Conservation (phyloP, 192 early-diverging fungal species). For the Linnemannia zychae region DNA sequence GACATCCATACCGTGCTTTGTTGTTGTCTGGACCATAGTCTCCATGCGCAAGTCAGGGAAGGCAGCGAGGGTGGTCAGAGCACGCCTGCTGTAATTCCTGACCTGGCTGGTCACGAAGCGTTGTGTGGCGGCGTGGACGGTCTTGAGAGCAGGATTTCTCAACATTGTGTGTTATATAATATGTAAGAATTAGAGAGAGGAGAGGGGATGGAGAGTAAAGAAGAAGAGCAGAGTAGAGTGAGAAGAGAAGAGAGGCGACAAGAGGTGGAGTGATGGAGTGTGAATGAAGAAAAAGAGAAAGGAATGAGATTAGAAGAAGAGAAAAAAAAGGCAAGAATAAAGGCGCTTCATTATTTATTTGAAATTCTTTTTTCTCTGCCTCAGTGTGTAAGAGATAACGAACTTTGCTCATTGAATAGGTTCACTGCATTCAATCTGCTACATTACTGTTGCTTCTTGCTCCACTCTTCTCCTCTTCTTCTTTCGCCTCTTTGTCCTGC, state of each 20-base stretch:
- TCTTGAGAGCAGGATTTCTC: slow-evolving; percentile 54
- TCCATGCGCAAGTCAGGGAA: slow-evolving; percentile 56
- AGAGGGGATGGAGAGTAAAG: not conserved
- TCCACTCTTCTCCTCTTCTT: not conserved
- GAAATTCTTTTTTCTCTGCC: no score
- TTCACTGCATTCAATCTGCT: not conserved
- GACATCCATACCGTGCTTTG: slow-evolving; percentile 62
- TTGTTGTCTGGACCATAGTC: slow-evolving; percentile 54
- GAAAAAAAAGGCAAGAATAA: not conserved
- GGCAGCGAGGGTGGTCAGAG: slow-evolving; percentile 50
- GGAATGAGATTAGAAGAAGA: slow-evolving; percentile 7
- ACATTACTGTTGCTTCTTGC: not conserved
- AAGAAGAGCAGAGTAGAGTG: not conserved
- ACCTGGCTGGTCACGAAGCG: slow-evolving; percentile 35
- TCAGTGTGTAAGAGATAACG: not conserved
- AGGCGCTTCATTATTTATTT: not conserved
- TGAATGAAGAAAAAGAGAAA: not conserved
- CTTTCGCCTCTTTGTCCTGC: not conserved
- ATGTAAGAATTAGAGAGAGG: not conserved
- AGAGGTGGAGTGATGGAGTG: not conserved
- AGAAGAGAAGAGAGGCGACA: slow-evolving; percentile 2
- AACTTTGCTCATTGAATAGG: not conserved
- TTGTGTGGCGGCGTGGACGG: slow-evolving; percentile 45
- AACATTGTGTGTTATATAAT: slow-evolving; percentile 28
- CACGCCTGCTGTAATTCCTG: slow-evolving; percentile 46